Conservation (phyloP, 208 protist genomes). For the Trypanosoma mega region DNA sequence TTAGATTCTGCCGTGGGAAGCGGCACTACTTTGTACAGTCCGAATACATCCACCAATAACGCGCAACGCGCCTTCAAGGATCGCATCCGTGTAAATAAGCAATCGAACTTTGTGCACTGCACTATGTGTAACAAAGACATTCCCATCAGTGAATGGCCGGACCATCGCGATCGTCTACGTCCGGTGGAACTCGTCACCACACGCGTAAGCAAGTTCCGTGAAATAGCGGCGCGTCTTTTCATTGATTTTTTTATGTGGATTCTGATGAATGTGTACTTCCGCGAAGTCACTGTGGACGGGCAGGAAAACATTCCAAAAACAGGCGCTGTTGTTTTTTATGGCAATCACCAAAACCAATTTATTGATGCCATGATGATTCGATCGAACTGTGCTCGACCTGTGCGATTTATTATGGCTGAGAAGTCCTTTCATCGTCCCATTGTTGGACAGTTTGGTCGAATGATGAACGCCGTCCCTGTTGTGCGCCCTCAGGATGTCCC, state of each 20-base stretch:
- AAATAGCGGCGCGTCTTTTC: slow-evolving; percentile 51
- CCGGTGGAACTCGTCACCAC: slow-evolving; percentile 49
- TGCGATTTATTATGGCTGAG: slow-evolving; percentile 93
- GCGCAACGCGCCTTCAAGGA: slow-evolving; percentile 28
- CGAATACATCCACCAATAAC: slow-evolving; percentile 1
- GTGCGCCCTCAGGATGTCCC: slow-evolving; percentile 91
- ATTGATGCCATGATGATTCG: slow-evolving; percentile 92
- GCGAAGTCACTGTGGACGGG: slow-evolving; percentile 89
- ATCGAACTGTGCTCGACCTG: slow-evolving; percentile 63
- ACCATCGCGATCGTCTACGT: slow-evolving; percentile 69
- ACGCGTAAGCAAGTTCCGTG: slow-evolving; percentile 50
- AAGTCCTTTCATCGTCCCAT: slow-evolving; percentile 84
- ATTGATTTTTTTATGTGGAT: slow-evolving; percentile 86
- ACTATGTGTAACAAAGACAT: slow-evolving; percentile 59
- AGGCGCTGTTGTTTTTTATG: slow-evolving; percentile 93
- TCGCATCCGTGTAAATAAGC: slow-evolving; percentile 38
- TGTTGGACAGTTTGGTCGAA: slow-evolving; percentile 80
- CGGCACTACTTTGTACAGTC: slow-evolving; percentile 15
- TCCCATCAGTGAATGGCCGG: slow-evolving; percentile 67
- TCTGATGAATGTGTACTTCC: slow-evolving; percentile 90
- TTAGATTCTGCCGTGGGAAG: slow-evolving; percentile 20
- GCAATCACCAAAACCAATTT: slow-evolving; percentile 94
- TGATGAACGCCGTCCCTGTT: slow-evolving; percentile 91
- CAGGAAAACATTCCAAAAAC: slow-evolving; percentile 83
- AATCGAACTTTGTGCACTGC: slow-evolving; percentile 49